These are phyloP conservation scores for Puccinia hordei DNA, from an alignment of 1,284 basidiomycete species.

Conservation along the genomic window DNA sequence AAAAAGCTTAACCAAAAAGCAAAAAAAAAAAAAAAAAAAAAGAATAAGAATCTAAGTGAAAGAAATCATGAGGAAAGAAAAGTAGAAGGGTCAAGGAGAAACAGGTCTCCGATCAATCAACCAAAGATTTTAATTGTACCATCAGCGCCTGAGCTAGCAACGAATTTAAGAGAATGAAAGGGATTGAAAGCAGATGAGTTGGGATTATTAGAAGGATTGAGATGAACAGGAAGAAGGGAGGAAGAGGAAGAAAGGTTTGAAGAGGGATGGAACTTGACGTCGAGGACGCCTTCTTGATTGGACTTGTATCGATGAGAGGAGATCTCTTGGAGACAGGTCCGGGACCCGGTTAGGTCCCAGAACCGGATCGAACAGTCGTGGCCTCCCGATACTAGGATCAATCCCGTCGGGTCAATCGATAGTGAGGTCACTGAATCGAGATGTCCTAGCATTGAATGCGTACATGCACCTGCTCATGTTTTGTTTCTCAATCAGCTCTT, in stretches of 20 bases:
- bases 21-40: no score
- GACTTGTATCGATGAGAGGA: conserved; percentile 79
- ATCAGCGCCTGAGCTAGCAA: conserved; percentile 90
- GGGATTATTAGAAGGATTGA: conserved; percentile 11
- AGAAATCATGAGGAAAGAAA: neutral
- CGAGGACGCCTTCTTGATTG: conserved; percentile 84
- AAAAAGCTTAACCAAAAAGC: no score
- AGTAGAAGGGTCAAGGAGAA: neutral
- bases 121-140: conserved; percentile 82
- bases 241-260: conserved; percentile 43
- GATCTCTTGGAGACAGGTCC: conserved; percentile 81
- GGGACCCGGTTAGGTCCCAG: conserved; percentile 82
- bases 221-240: conserved; percentile 27
- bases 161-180: conserved; percentile 69
- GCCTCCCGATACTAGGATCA: conserved; percentile 83
- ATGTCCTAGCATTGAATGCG: conserved; percentile 85
- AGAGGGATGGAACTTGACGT: conserved; percentile 61
- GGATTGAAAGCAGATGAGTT: conserved; percentile 56
- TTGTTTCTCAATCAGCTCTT: neutral
- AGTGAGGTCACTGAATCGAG: conserved; percentile 86
- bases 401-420: conserved; percentile 80
- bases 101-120: conserved; percentile 17
- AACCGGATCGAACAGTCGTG: conserved; percentile 92
- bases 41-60: neutral
- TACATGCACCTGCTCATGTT: conserved; percentile 69